Base-by-base conservation (phyloP, 2,329 filamentous ascomycete species). In the Venturiaceae sp. region DNA sequence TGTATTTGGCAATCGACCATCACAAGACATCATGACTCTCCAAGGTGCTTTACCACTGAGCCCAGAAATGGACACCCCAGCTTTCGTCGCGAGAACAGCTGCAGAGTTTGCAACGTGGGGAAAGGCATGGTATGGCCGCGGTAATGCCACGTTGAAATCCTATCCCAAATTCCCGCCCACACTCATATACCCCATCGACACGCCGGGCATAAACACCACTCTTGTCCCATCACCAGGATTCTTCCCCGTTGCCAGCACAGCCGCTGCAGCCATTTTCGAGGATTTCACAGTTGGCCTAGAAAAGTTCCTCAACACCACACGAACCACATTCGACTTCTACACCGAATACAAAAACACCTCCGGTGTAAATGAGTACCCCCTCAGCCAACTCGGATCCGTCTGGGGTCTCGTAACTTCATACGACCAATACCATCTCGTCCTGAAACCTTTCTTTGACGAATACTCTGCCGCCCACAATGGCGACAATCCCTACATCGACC, bases 1-100 rank as follows among this genome's bases (percentile, higher is more conserved):
- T 5, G 63, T 78, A 3, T 81, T 75, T 58, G 77, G 78, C 2
- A 80, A 80, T 57, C 66, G 79, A 5, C 78, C 79, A 2, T 75
- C 75, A 1, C 72, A 76, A 52, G 75, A 72, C 3, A 66, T 80
- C 0, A 72, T 81, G 0, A 64, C 70, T 9, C 68, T 82, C 1
- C 72, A 77, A 6, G 69, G 76, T 16, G 75, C 75, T 0, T 79
- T 82, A 74, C 74, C 77, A 3, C 63, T 79, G 11, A 74, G 74
- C 11, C 76, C 77, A 1, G 66, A 72, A n/a, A 70, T 79, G 9
- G 77, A 80, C 60, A 79, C 77, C 5, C 66, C 74, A 16, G 77
- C 77, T 2, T 70, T 80, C 14, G 62, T 79, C 8, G 74, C 74
- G 2, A 71, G 74, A 8, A 26, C 14, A 11, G 23, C 52, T 13